These are phyloP conservation scores for Tetradesmus lagerheimii DNA, from an alignment of 139 green algal species.

Conservation along the genomic window DNA sequence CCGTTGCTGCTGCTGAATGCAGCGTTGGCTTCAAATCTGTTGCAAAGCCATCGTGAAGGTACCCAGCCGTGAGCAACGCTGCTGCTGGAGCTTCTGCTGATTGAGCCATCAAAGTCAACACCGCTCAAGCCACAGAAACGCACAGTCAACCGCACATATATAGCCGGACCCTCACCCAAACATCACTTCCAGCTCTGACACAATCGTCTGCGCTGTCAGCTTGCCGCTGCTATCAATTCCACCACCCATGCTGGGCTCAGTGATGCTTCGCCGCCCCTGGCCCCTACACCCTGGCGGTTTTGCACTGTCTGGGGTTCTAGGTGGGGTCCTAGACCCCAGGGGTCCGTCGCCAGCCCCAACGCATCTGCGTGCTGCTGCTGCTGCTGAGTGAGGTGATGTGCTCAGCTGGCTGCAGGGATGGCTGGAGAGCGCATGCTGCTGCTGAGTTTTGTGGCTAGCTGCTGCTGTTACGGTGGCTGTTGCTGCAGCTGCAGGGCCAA, in stretches of 20 bases:
- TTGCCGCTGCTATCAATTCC: not conserved
- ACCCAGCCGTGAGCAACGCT: too few relatives aligned
- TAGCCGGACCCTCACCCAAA: conserved; percentile 43
- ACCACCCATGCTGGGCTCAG: not conserved
- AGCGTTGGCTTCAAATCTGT: too few relatives aligned
- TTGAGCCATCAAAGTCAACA: too few relatives aligned
- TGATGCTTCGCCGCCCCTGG: conserved; percentile 38
- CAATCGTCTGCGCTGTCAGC: conserved; percentile 44
- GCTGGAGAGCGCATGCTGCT: not conserved
- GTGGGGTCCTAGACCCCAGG: not conserved
- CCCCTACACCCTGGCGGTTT: not conserved
- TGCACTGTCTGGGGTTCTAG: not conserved
- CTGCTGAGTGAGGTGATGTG: not conserved
- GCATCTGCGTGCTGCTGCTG: not conserved
- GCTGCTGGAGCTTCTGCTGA: too few relatives aligned
- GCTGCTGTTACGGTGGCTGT: not conserved
- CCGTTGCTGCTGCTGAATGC: too few relatives aligned
- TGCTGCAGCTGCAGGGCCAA: not conserved
- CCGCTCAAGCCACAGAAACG: too few relatives aligned
- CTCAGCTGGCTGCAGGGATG: not conserved
- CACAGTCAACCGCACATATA: not conserved
- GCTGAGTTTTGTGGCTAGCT: not conserved
- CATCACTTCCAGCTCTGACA: conserved; percentile 59
- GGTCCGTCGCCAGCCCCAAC: not conserved
- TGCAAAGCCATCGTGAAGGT: too few relatives aligned